phyloP scores from a whole-genome alignment of 441 rosid genomes.

The Gossypium davidsonii region DNA sequence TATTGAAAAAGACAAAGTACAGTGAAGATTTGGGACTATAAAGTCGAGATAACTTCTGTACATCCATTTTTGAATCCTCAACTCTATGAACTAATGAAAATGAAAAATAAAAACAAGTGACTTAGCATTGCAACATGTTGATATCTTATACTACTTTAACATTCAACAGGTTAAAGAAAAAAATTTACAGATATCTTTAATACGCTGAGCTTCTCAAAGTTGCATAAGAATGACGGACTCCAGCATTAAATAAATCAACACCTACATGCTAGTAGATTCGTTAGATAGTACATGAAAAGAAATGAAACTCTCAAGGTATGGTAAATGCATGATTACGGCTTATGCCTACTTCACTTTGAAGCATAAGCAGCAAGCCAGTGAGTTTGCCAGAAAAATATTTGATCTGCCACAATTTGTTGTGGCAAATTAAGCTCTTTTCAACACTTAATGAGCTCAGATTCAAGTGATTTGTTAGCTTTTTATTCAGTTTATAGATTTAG shows the following conservation, averaged over 20 bases:
- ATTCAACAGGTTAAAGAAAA: neutral
- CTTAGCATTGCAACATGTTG: neutral
- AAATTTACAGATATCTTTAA: neutral
- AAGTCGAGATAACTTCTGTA: neutral
- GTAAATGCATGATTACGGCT: neutral
- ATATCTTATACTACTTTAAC: neutral
- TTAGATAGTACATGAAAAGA: neutral
- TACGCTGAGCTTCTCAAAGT: neutral
- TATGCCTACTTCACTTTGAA: neutral
- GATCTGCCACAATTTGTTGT: no score
- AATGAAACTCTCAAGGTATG: neutral
- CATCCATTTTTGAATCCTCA: neutral
- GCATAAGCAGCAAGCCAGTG: conserved; percentile 1
- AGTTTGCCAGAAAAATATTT: neutral
- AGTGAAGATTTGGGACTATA: neutral
- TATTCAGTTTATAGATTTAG: neutral
- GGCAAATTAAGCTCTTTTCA: no score
- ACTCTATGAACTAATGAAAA: neutral
- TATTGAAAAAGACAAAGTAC: conserved; percentile 18
- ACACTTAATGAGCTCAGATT: no score
- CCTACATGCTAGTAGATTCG: neutral
- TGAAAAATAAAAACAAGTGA: neutral
- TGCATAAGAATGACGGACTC: neutral
- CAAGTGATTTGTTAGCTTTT: no score
- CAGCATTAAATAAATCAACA: neutral